Evolutionary conservation across 139 green algal species (phyloP).

Genomic region (Diplosphaera chodatii): DNA sequence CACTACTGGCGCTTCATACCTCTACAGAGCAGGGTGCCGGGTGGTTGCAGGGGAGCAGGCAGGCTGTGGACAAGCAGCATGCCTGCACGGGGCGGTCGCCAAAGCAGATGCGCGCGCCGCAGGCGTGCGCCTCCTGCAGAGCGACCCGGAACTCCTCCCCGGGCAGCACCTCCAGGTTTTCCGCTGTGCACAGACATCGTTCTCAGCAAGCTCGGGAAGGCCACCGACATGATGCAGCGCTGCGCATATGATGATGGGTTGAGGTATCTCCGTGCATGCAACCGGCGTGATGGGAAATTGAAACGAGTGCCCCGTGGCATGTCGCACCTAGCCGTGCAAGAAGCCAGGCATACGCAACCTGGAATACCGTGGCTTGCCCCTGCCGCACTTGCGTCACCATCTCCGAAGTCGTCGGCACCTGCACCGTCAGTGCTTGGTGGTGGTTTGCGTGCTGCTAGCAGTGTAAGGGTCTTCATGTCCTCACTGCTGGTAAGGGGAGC

Average conservation of each 20-base stretch:
- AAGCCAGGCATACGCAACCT: conserved; percentile 48
- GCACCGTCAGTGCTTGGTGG: too few species aligned
- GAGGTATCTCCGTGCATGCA: too few species aligned
- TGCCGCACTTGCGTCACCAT: not conserved
- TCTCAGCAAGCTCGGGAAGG: not conserved
- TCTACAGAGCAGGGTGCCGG: too few species aligned
- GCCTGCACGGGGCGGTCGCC: conserved; percentile 39
- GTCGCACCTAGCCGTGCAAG: conserved; percentile 24
- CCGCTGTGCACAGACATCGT: not conserved
- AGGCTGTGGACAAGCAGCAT: too few species aligned
- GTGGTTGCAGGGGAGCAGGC: too few species aligned
- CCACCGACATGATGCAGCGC: too few species aligned
- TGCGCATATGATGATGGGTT: too few species aligned
- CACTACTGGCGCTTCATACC: too few species aligned
- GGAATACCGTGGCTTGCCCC: conserved; percentile 31
- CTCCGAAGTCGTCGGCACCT: not conserved
- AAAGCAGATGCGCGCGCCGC: conserved; percentile 28
- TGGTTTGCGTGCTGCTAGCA: not conserved
- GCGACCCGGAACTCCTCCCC: conserved; percentile 61
- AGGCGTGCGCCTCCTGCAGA: conserved; percentile 29
- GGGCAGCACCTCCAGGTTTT: conserved; percentile 19
- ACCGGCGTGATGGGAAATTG: too few species aligned
- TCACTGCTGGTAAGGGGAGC: not conserved
- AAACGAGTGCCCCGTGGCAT: too few species aligned
- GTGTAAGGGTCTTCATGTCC: too few species aligned